Base-by-base conservation (phyloP, 768 basidiomycete species). In the Exidia glandulosa region DNA sequence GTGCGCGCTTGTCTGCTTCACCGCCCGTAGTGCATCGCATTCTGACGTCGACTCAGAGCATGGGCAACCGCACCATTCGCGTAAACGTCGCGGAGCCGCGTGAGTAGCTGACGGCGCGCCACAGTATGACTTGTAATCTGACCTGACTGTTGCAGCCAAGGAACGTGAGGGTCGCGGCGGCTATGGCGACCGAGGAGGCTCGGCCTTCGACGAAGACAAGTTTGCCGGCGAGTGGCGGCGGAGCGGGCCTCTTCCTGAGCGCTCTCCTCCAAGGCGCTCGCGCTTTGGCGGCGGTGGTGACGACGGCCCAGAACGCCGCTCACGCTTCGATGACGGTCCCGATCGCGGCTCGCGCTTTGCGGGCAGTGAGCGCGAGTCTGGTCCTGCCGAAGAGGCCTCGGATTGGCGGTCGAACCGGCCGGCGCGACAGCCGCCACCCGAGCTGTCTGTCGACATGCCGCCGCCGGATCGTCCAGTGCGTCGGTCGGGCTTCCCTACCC, bases 21-120 rank as follows among this genome's bases (percentile, higher is more conserved):
- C 19, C 32, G 14, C 27, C 13, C 7, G 37, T 30, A 52, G 37
- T 33, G 14, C 34, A 57, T 47, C 45, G 37, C n/a, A 1, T 48
- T 63, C 32, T 32, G n/a, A 13, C 48, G n/a, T 57, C 41, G 63
- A 23, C 57, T 54, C 63, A 93, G 85, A 77, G 70, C 64, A 77
- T 98, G 54, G 82, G 85, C 25, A 90, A 91, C 27, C 81, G 96
- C 61, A 83, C 79, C 23, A 77, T 99, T 63, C 82, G 96, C 61
- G 86, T 97, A 61, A 93, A 87, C 71, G 96, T 99, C 54, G 96
- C 96, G 9, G 96, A 98, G 70, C 87, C 94, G 65, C 91, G 93
- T 95, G 70, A 79, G 90, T 83, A 56, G 31, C n/a, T 32, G n/a
- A 29, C 41, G 45, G 13, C 5, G 47, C 3, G 47, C 48, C 45